Evolutionary conservation across 805 yeast genomes (phyloP).

Genomic region (Saccharomycopsis lassenensis): DNA sequence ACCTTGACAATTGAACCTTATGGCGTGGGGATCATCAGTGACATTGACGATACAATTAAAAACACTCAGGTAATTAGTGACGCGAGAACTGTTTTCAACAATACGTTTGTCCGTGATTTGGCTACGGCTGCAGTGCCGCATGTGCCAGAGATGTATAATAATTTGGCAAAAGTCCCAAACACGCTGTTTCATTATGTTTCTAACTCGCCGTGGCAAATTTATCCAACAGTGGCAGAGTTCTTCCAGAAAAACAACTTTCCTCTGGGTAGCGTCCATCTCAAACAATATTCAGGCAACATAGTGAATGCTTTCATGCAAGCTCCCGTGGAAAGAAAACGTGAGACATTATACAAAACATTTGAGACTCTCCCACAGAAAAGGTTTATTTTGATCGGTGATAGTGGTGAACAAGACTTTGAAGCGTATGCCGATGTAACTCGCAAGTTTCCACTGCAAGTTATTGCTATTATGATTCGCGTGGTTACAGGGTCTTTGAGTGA

Average conservation of each 20-base stretch:
- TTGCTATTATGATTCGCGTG: constrained; percentile 72
- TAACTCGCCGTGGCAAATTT: constrained; percentile 90
- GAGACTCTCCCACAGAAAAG: constrained; percentile 66
- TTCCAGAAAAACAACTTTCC: constrained; percentile 53
- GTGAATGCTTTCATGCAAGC: constrained; percentile 80
- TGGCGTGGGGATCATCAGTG: constrained; percentile 74
- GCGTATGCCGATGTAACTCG: constrained; percentile 70
- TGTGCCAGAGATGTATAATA: constrained; percentile 60
- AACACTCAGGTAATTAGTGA: constrained; percentile 85
- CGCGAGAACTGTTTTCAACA: constrained; percentile 70
- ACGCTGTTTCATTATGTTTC: constrained; percentile 86
- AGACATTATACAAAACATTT: constrained; percentile 50
- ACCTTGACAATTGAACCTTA: constrained; percentile 29
- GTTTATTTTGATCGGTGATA: constrained; percentile 84
- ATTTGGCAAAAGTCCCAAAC: constrained; percentile 29
- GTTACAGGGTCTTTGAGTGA: constrained; percentile 62
- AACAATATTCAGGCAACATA: constrained; percentile 77
- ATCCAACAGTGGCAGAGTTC: constrained; percentile 40
- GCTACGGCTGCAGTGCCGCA: constrained; percentile 64
- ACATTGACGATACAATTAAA: constrained; percentile 90
- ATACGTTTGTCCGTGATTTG: constrained; percentile 59
- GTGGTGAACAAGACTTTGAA: constrained; percentile 92
- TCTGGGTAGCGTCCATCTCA: constrained; percentile 71
- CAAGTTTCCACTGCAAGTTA: constrained; percentile 47
- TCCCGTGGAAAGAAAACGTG: constrained; percentile 67